Percentiles rank a stretch among this genome's conserved stretches.
Conservation (phyloP, 345 rosid species). For the Crucihimalaya himalaica region DNA sequence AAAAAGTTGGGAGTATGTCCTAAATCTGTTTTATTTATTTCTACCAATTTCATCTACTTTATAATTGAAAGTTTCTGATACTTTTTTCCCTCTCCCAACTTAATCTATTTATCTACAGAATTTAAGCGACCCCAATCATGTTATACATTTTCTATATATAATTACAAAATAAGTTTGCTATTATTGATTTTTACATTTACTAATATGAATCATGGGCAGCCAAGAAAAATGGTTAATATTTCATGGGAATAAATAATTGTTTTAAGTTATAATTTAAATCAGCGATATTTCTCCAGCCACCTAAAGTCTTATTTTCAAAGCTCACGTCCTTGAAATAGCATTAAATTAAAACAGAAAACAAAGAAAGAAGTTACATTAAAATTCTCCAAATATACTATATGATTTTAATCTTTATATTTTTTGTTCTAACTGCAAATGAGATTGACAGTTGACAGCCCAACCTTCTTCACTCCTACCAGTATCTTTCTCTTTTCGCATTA, state of each 20-base stretch:
- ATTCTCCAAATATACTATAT: conserved; percentile 30
- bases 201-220: neutral
- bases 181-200: neutral
- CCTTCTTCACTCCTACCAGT: conserved; percentile 37
- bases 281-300: neutral
- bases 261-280: neutral
- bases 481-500: conserved; percentile 29
- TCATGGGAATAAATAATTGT: neutral
- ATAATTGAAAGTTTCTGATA: neutral
- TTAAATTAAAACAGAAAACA: conserved; percentile 26
- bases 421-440: conserved; percentile 48
- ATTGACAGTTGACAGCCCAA: conserved; percentile 53
- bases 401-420: conserved; percentile 5
- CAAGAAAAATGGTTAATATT: neutral
- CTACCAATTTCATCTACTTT: neutral
- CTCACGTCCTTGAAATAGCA: conserved; percentile 24
- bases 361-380: conserved; percentile 32
- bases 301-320: conserved; percentile 4
- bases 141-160: neutral
- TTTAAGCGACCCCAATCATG: neutral
- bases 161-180: neutral
- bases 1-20: neutral
- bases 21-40: neutral
- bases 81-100: neutral
- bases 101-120: neutral